phyloP scores from a whole-genome alignment of 768 basidiomycete species.

The Tubosaeta sp. region DNA sequence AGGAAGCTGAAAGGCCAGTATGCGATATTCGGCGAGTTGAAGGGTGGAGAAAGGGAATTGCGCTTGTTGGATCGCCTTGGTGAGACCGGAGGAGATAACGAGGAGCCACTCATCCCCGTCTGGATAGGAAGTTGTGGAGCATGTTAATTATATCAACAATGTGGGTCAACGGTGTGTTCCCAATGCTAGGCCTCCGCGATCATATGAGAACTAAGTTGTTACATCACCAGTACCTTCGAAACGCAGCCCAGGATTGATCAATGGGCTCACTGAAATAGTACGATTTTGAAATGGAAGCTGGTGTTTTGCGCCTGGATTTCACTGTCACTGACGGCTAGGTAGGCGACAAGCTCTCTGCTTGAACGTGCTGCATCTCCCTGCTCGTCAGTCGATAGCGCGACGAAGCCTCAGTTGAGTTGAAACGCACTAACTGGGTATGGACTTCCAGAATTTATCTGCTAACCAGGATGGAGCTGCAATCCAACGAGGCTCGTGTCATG shows the following conservation, averaged over 20 bases:
- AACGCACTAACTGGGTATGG: background rate
- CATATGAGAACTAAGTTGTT: background rate
- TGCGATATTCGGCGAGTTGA: constrained; percentile 40
- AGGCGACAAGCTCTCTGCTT: background rate
- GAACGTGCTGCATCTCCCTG: background rate
- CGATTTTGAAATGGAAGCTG: background rate
- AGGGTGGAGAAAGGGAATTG: constrained; percentile 28
- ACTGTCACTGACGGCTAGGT: background rate
- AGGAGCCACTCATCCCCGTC: constrained; percentile 33
- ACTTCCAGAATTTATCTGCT: background rate
- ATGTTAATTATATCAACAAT: constrained; percentile 1
- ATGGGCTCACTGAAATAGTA: background rate
- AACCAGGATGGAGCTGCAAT: background rate
- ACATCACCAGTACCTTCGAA: constrained; percentile 6
- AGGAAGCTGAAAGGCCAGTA: constrained; percentile 49
- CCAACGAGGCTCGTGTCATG: background rate
- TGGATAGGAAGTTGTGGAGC: constrained; percentile 43
- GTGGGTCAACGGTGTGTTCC: background rate
- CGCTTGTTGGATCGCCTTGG: constrained; percentile 34
- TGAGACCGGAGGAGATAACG: constrained; percentile 32
- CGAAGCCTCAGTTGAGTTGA: constrained; percentile 1
- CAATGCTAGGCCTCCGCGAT: background rate
- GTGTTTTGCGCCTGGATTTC: background rate
- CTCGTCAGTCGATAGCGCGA: background rate
- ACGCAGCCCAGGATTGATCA: background rate